Evolutionary conservation across 1,139 yeast species (phyloP).

Genomic region (Blastobotrys petasosporus): DNA sequence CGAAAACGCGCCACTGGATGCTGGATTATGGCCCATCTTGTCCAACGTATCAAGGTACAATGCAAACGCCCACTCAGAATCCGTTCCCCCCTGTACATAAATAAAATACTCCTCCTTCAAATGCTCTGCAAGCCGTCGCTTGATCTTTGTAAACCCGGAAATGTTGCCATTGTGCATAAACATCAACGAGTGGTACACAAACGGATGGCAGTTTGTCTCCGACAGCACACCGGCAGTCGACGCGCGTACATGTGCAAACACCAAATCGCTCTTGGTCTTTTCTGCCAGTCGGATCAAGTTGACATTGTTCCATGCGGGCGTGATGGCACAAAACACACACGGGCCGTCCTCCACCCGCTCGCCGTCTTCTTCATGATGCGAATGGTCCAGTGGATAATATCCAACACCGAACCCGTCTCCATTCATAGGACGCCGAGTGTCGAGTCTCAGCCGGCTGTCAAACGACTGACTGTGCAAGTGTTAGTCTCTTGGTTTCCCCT

Average conservation of each 20-base stretch:
- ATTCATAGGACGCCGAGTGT: conserved; percentile 83
- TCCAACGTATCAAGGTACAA: conserved; percentile 71
- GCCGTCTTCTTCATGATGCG: conserved; percentile 42
- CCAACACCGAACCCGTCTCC: conserved; percentile 99
- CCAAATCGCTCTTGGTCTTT: conserved; percentile 75
- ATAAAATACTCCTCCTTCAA: conserved; percentile 75
- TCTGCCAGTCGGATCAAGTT: conserved; percentile 79
- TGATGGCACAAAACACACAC: conserved; percentile 85
- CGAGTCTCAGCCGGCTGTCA: conserved; percentile 81
- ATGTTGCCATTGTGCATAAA: conserved; percentile 98
- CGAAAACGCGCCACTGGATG: conserved; percentile 43
- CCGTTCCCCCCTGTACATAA: conserved; percentile 86
- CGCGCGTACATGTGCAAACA: conserved; percentile 94
- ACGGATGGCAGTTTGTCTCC: conserved; percentile 94
- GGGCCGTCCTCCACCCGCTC: conserved; percentile 41
- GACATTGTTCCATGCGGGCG: conserved; percentile 91
- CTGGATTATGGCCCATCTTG: conserved; percentile 71
- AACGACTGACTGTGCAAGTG: conserved; percentile 62
- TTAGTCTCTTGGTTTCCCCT: background rate
- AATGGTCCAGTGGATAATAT: conserved; percentile 54
- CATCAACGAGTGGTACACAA: conserved; percentile 77
- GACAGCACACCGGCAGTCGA: conserved; percentile 91
- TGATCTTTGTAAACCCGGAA: conserved; percentile 64
- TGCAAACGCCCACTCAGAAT: conserved; percentile 93
- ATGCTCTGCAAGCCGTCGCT: conserved; percentile 59